phyloP scores from a whole-genome alignment of 148 eudicot species.

The Linanthus parryae region DNA sequence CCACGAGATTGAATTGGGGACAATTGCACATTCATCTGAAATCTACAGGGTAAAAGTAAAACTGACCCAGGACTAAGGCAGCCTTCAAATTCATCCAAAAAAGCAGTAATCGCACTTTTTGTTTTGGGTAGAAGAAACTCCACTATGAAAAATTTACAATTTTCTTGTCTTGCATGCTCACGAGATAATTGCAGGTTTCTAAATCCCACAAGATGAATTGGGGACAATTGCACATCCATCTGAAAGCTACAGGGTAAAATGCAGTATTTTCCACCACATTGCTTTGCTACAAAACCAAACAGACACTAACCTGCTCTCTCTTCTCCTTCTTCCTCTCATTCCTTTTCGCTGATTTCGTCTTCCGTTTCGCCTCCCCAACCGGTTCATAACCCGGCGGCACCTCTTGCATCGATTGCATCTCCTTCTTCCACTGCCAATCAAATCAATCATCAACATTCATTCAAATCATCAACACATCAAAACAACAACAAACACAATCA shows the following conservation, averaged over 20 bases:
- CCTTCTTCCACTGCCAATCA: conserved; percentile 65
- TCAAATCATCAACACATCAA: not conserved
- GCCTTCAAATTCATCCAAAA: no score
- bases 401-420: conserved; percentile 42
- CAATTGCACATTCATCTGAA: not conserved
- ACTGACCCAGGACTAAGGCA: no score
- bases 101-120: no score
- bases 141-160: no score
- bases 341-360: conserved; percentile 53
- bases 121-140: no score
- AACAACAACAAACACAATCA: not conserved
- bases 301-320: not conserved
- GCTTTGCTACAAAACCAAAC: not conserved
- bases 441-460: not conserved
- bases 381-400: conserved; percentile 84
- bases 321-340: conserved; percentile 11
- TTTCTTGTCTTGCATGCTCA: not conserved
- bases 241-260: not conserved
- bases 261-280: not conserved
- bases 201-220: not conserved
- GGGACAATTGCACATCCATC: not conserved
- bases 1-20: not conserved
- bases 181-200: not conserved
- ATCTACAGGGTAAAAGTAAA: not conserved
- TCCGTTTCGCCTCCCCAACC: conserved; percentile 44